Evolutionary conservation across 2,329 filamentous ascomycete genomes (phyloP), one percentile per base, ranked within the genome.

Genomic region (Cladosporium halotolerans): DNA sequence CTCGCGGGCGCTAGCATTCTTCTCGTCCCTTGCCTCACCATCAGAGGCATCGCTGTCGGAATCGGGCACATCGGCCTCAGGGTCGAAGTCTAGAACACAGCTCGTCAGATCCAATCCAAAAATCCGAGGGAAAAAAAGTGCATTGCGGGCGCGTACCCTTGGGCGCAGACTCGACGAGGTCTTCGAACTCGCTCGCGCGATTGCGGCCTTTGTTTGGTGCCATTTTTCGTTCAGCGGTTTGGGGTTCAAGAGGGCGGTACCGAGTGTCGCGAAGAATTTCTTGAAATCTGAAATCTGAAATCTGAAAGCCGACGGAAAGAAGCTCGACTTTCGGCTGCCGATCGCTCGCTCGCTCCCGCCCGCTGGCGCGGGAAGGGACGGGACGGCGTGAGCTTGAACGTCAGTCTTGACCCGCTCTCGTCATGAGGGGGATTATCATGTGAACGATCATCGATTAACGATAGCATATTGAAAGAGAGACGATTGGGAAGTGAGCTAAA

Each of bases 41-140:
- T 70, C 77, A 52, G 79, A 79, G 53, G 77, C 79, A n/a, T 77
- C 77, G 57, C 72, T 70, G 13, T 77, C 77, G 80, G 57, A 56
- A 18, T 51, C 53, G 8, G 57, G 52, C 4, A 60, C 73, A 50
- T 79, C 72, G 53, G 81, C 82, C 73, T 95, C 89, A 0, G 88
- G 88, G 66, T 95, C 89, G 65, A 87, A 85, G 66, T 95, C 89
- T 92, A 62, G 13, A 9, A 45, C 33, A 9, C n/a, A 48, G 14
- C 23, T 28, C 23, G 23, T 28, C 23, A 28, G 23, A 28, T 28
- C 7, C 23, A 28, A 28, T 28, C 23, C 23, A 28, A 28, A 28
- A 28, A 28, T 5, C 7, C 7, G 23, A 5, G 5, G 7, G 2
- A 7, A 5, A 28, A 28, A 28, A 28, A 28, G 23, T 7, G 23